These are phyloP conservation scores for Coemansia sp. DNA, from an alignment of 192 early-diverging fungal genomes.

Conservation along the genomic window DNA sequence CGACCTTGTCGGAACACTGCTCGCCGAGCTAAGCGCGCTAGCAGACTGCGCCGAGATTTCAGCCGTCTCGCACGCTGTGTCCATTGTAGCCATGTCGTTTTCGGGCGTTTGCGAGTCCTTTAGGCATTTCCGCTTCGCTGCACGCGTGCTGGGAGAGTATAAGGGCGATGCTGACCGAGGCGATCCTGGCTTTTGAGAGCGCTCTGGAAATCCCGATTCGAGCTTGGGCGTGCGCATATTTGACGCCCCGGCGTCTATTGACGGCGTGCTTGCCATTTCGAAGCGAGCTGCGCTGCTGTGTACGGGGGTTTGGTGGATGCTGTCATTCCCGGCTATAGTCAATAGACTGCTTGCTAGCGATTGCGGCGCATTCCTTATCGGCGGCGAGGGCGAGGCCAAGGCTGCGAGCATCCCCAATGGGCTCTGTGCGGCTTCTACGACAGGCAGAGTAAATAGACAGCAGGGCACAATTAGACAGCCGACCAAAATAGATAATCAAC, in stretches of 20 bases:
- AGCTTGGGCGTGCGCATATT: neutral
- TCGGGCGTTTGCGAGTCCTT: neutral
- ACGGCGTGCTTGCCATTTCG: neutral
- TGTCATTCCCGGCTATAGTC: neutral
- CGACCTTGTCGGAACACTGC: neutral
- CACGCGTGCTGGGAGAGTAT: slow-evolving; percentile 43
- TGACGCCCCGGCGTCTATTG: slow-evolving; percentile 1
- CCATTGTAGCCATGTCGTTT: neutral
- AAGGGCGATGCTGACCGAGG: slow-evolving; percentile 33
- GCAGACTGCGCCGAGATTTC: neutral
- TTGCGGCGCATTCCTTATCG: slow-evolving; percentile 3
- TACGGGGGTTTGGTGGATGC: neutral
- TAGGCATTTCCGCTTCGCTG: slow-evolving; percentile 25
- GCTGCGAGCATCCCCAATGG: slow-evolving; percentile 50
- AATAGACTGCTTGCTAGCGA: neutral
- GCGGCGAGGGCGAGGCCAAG: slow-evolving; percentile 39
- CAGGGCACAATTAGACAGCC: neutral
- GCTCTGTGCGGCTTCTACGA: slow-evolving; percentile 26
- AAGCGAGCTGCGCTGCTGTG: neutral
- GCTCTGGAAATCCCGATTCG: neutral
- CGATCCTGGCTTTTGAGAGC: neutral
- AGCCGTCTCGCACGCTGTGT: neutral
- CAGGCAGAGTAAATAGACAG: neutral
- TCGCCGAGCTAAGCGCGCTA: neutral
- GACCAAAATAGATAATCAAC: neutral